These are phyloP conservation scores for Cylindrotheca fusiformis DNA, from an alignment of 108 stramenopile species.

Conservation along the genomic window DNA sequence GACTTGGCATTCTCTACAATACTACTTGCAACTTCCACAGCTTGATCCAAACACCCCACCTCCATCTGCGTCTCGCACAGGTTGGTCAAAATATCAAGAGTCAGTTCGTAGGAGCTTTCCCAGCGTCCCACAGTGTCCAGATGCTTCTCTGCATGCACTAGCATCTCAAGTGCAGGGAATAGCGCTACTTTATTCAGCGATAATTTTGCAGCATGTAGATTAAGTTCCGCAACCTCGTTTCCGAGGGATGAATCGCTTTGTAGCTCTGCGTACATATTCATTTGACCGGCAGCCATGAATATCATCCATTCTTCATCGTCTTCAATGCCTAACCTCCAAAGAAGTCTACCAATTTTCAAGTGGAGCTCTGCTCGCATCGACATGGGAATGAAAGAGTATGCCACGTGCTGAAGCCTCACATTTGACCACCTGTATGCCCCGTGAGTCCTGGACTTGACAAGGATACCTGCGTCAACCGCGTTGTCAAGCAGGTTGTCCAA, in stretches of 20 bases:
- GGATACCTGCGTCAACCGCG: slow-evolving; percentile 19
- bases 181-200: slow-evolving; percentile 36
- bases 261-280: slow-evolving; percentile 21
- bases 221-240: slow-evolving; percentile 22
- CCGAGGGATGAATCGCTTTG: slow-evolving; percentile 8
- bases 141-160: slow-evolving; percentile 22
- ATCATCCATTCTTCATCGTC: slow-evolving; percentile 29
- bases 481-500: slow-evolving; percentile 14
- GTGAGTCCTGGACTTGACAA: slow-evolving; percentile 3
- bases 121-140: slow-evolving; percentile 19
- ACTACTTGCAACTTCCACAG: slow-evolving; percentile 1
- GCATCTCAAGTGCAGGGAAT: slow-evolving; percentile 30
- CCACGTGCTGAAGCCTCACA: slow-evolving; percentile 32
- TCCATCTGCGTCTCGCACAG: slow-evolving; percentile 17
- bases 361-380: slow-evolving; percentile 9
- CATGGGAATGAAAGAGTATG: slow-evolving; percentile 29
- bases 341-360: slow-evolving; percentile 19
- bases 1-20: slow-evolving; percentile 23
- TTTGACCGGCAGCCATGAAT: slow-evolving; percentile 39
- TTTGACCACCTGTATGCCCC: slow-evolving; percentile 37
- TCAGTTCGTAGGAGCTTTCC: slow-evolving; percentile 28
- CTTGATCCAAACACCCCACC: slow-evolving; percentile 16
- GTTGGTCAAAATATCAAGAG: slow-evolving; percentile 25
- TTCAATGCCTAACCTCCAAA: slow-evolving; percentile 17
- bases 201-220: slow-evolving; percentile 32